Conservation (phyloP, 768 basidiomycete species). For the Pisolithus tinctorius region DNA sequence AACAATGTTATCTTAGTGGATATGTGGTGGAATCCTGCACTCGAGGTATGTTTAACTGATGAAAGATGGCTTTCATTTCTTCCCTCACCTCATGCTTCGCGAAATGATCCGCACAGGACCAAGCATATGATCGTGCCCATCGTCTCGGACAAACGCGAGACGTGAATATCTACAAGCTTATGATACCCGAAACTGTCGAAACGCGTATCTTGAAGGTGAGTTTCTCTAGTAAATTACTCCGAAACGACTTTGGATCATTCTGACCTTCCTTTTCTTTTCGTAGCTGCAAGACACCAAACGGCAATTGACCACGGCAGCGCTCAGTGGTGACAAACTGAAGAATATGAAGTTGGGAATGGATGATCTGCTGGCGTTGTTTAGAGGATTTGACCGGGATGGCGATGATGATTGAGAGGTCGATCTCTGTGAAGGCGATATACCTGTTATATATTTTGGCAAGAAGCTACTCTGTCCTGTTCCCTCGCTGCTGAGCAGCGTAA, state of each 20-base stretch:
- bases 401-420: conserved; percentile 40
- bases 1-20: conserved; percentile 93
- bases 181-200: conserved; percentile 81
- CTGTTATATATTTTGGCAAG: too few species aligned
- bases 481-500: too few species aligned
- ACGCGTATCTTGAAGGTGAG: conserved; percentile 72
- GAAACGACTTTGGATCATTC: background rate
- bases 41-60: conserved; percentile 48
- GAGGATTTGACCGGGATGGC: conserved; percentile 48
- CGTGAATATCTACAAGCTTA: conserved; percentile 87
- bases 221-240: background rate
- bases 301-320: conserved; percentile 71
- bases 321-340: conserved; percentile 86
- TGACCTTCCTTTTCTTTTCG: background rate
- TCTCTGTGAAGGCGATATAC: background rate
- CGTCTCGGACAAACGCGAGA: conserved; percentile 82
- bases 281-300: conserved; percentile 92
- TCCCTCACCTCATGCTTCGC: background rate
- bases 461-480: too few species aligned
- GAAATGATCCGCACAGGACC: conserved; percentile 45
- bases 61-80: background rate
- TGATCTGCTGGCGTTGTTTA: conserved; percentile 79
- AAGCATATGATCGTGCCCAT: conserved; percentile 91
- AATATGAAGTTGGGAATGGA: conserved; percentile 77
- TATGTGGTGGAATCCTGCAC: conserved; percentile 92